Evolutionary conservation across 495 filamentous ascomycete genomes (phyloP).

Genomic region (Penicillium crystallinum): DNA sequence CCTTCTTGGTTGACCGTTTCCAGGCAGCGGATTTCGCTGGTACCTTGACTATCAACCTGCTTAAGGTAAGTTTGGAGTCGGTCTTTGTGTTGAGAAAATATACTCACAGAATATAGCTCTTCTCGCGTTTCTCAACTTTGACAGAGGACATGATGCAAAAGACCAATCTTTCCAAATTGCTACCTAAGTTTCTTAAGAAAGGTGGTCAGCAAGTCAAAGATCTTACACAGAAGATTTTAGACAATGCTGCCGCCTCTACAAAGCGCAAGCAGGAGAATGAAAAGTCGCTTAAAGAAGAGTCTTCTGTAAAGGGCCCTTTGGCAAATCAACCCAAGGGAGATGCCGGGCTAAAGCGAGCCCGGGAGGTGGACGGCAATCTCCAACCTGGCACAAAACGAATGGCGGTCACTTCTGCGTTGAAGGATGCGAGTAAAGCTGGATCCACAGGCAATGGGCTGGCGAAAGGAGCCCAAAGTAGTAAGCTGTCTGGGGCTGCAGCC

Average conservation of each 20-base stretch:
- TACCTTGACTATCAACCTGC: constrained; percentile 54
- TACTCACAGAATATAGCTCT: constrained; percentile 35
- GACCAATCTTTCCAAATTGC: constrained; percentile 61
- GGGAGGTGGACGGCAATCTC: constrained; percentile 37
- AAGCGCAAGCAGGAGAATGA: constrained; percentile 44
- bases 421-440: constrained; percentile 22
- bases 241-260: constrained; percentile 50
- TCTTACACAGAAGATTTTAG: constrained; percentile 51
- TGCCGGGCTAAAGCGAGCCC: constrained; percentile 43
- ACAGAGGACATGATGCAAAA: constrained; percentile 57
- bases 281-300: constrained; percentile 34
- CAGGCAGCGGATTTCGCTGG: constrained; percentile 62
- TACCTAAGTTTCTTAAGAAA: constrained; percentile 59
- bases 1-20: constrained; percentile 62
- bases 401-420: constrained; percentile 30
- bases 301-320: constrained; percentile 20
- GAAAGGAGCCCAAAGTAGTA: constrained; percentile 28
- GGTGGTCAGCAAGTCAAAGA: constrained; percentile 58
- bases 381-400: constrained; percentile 38
- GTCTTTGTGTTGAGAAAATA: neutral
- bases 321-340: constrained; percentile 13
- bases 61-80: constrained; percentile 43
- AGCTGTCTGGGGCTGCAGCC: constrained; percentile 24
- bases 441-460: constrained; percentile 19
- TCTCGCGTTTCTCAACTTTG: constrained; percentile 59